Conservation (phyloP, 495 filamentous ascomycete species). For the Aspergillus nidulans region DNA sequence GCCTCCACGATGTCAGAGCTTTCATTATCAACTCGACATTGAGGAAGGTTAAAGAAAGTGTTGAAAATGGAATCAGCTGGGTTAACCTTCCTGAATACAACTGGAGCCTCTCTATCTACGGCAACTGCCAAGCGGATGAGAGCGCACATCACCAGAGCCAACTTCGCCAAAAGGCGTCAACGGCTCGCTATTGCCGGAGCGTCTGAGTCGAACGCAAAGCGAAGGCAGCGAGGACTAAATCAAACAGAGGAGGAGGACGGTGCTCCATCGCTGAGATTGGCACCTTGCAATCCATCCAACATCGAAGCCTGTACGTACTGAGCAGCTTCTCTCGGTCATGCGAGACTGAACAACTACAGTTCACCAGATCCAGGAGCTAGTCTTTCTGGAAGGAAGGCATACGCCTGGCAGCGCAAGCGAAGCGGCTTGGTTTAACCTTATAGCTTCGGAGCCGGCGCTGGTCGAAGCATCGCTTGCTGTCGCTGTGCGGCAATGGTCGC, state of each 20-base stretch:
- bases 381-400: slow-evolving; percentile 6
- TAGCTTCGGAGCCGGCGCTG: slow-evolving; percentile 22
- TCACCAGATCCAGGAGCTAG: slow-evolving; percentile 7
- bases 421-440: slow-evolving; percentile 17
- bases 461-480: slow-evolving; percentile 23
- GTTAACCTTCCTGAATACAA: slow-evolving; percentile 8
- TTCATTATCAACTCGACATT: no score
- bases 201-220: not conserved
- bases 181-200: not conserved
- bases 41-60: no score
- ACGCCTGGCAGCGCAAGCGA: slow-evolving; percentile 13
- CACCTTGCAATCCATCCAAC: not conserved
- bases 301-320: not conserved
- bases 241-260: not conserved
- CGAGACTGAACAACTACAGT: not conserved
- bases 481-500: slow-evolving; percentile 15
- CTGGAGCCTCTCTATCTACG: slow-evolving; percentile 14
- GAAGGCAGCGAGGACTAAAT: not conserved
- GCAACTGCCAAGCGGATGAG: slow-evolving; percentile 17
- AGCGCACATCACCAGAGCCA: slow-evolving; percentile 21
- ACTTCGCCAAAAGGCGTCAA: slow-evolving; percentile 24
- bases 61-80: not conserved
- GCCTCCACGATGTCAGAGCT: no score
- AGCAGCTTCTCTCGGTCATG: not conserved
- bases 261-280: not conserved